Base-by-base conservation (phyloP, 257 asterid genomes). In the Fraxinus americana region DNA sequence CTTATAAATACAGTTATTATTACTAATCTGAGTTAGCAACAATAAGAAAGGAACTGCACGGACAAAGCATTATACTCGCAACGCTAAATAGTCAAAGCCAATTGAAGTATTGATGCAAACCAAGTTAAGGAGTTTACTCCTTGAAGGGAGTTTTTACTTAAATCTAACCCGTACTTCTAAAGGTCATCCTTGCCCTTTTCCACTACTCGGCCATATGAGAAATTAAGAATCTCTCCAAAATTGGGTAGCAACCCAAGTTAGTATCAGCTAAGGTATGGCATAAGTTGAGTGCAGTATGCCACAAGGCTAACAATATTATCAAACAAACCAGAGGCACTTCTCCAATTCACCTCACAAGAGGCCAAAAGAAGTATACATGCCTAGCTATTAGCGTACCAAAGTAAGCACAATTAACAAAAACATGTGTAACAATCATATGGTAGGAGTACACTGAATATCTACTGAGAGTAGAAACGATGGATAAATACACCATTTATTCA, bases 401-500 rank as follows among this genome's bases (percentile, higher is more conserved):
- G 14, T 27, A 57, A 63, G 29, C 9, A 72, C 23, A 27, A 39
- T 52, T 16, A 43, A 67, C 34, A 61, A 61, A 67, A 66, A 2
- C 30, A 17, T 63, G 30, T 4, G 67, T 16, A 30, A 68, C 34
- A 11, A 17, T 17, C 32, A 32, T 32, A 65, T 0, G 27, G 32
- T 10, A 63, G 17, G 57, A 74, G n/a, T 7, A 69, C 45, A 45
- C 69, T 52, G 61, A 52, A 14, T 21, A 17, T 13, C 8, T 52
- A 52, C 19, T 17, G 6, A 52, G 23, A 17, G 32, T 25, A 61
- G 67, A 11, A 21, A 23, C 25, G 14, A 5, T 21, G 32, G 34
- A 70, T 35, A 1, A 32, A 30, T 10, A 38, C 12, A 38, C 43
- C 12, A 38, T 38, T 79, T 69, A 75, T 79, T 78, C 39, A 30